phyloP scores from a whole-genome alignment of 208 protist species.

The Entamoeba nuttalli region DNA sequence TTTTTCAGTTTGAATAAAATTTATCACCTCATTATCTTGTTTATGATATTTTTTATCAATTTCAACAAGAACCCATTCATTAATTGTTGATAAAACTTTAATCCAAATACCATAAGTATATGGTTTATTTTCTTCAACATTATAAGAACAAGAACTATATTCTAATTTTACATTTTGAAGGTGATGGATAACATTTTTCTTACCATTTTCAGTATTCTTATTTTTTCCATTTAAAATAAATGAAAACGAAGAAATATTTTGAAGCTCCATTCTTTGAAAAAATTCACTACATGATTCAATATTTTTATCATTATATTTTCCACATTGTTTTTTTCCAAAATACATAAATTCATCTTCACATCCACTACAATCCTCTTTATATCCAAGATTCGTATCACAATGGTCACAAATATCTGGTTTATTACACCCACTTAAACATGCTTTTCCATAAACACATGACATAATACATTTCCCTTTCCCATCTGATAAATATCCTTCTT shows the following conservation, averaged over 20 bases:
- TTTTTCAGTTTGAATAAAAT: no score
- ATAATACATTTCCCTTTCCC: background rate
- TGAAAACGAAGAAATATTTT: no score
- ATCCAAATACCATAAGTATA: background rate
- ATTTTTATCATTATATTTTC: background rate
- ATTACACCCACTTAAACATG: background rate
- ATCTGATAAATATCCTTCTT: background rate
- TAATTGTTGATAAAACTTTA: background rate
- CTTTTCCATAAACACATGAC: background rate
- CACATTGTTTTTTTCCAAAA: background rate
- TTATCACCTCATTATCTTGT: background rate
- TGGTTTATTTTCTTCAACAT: background rate
- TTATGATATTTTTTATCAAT: background rate
- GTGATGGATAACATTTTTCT: background rate
- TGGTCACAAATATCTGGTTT: background rate
- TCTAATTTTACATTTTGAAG: background rate
- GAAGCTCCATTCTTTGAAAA: background rate
- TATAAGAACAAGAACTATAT: background rate
- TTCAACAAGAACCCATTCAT: background rate
- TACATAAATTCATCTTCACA: background rate
- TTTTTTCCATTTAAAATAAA: no score
- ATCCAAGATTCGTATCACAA: background rate
- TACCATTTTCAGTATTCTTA: background rate
- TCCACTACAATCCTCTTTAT: background rate
- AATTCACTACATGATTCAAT: background rate